Conservation (phyloP, 768 basidiomycete genomes). For the Leccinum subgranulosum region DNA sequence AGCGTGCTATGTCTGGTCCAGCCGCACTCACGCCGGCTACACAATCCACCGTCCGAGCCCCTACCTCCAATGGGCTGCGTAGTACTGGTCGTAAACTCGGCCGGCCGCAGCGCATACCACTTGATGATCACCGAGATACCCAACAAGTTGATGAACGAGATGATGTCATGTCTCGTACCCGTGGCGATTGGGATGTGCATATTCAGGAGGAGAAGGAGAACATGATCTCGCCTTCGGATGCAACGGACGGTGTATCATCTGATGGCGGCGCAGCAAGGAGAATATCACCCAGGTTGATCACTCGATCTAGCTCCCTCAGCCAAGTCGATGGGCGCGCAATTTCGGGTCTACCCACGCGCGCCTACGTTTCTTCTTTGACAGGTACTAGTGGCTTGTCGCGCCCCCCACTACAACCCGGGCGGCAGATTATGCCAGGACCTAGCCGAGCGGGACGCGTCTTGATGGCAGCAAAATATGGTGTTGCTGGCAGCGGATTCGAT, state of each 20-base stretch:
- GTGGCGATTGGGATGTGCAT: slow-evolving; percentile 29
- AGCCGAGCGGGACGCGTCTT: slow-evolving; percentile 49
- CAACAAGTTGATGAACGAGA: slow-evolving; percentile 32
- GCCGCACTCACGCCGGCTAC: slow-evolving; percentile 33
- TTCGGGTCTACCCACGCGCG: slow-evolving; percentile 32
- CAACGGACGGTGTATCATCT: slow-evolving; percentile 21
- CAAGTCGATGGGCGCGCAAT: slow-evolving; percentile 35
- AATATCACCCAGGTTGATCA: slow-evolving; percentile 26
- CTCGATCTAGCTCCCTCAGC: slow-evolving; percentile 31
- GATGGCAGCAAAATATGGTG: slow-evolving; percentile 37
- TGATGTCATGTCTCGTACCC: slow-evolving; percentile 30
- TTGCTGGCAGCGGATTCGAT: slow-evolving; percentile 37
- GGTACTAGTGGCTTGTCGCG: slow-evolving; percentile 36
- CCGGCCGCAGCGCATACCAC: slow-evolving; percentile 36
- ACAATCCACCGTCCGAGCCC: slow-evolving; percentile 27
- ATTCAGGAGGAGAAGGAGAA: slow-evolving; percentile 42
- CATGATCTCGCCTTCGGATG: slow-evolving; percentile 25
- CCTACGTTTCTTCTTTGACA: slow-evolving; percentile 28
- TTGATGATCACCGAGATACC: slow-evolving; percentile 34
- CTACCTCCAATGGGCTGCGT: slow-evolving; percentile 32
- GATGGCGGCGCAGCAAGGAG: slow-evolving; percentile 22
- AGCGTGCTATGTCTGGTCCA: slow-evolving; percentile 66
- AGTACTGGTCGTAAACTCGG: slow-evolving; percentile 33
- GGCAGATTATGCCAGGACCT: slow-evolving; percentile 44
- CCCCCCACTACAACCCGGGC: slow-evolving; percentile 37